These are phyloP conservation scores for Globisporangium rhizosaccharum DNA, from an alignment of 352 stramenopile species.

Conservation along the genomic window DNA sequence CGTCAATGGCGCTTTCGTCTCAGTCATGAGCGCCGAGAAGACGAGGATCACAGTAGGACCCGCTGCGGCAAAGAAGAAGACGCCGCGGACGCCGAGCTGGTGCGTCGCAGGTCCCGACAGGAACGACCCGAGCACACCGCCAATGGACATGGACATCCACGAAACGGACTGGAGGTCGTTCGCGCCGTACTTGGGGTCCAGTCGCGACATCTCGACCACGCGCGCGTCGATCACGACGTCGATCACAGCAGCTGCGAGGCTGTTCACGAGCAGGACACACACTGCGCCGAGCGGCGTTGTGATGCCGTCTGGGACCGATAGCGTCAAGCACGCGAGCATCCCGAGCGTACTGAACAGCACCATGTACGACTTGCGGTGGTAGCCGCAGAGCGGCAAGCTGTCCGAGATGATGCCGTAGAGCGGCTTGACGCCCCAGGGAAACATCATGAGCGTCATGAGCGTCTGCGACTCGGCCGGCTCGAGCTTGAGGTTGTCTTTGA, in stretches of 20 bases:
- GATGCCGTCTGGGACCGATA: constrained; percentile 53
- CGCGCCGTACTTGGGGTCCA: constrained; percentile 80
- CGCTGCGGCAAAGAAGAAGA: constrained; percentile 90
- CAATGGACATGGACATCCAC: constrained; percentile 91
- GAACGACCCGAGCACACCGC: constrained; percentile 91
- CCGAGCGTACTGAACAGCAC: constrained; percentile 82
- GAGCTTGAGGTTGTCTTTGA: constrained; percentile 95
- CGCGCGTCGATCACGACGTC: constrained; percentile 96
- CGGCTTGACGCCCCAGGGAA: constrained; percentile 96
- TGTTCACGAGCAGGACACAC: constrained; percentile 73
- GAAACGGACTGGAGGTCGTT: constrained; percentile 93
- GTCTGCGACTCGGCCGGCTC: constrained; percentile 91
- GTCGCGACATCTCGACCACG: constrained; percentile 92
- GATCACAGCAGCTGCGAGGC: constrained; percentile 88
- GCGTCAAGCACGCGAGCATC: constrained; percentile 43
- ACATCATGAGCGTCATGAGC: constrained; percentile 90
- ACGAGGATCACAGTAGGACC: constrained; percentile 88
- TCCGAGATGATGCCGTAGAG: constrained; percentile 96
- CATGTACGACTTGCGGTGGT: constrained; percentile 94
- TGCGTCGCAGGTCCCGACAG: constrained; percentile 89
- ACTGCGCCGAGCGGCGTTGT: constrained; percentile 48
- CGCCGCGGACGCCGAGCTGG: constrained; percentile 84
- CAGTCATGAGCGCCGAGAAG: constrained; percentile 88
- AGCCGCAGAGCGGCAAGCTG: constrained; percentile 92
- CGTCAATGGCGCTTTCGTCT: constrained; percentile 43